A percentile compares a stretch with the other conserved stretches of the same genome.
Evolutionary conservation across 108 stramenopile species (phyloP).

Genomic region (Asterionellopsis glacialis): DNA sequence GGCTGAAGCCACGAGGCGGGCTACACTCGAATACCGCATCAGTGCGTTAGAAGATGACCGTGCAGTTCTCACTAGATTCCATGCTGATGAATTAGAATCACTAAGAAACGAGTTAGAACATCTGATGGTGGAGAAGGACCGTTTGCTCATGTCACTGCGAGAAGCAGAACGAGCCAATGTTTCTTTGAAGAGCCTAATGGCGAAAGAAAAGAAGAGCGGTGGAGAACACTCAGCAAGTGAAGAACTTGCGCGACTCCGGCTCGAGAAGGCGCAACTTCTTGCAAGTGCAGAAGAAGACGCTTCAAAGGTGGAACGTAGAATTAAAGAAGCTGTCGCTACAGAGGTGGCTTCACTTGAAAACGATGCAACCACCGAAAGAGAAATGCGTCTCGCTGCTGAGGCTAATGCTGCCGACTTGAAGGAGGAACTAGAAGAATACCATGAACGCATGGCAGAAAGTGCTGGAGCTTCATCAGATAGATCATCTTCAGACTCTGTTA

Average conservation of each 20-base stretch:
- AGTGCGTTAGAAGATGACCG: conserved; percentile 62
- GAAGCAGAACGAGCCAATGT: conserved; percentile 68
- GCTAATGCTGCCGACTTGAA: conserved; percentile 30
- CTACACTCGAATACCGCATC: conserved; percentile 71
- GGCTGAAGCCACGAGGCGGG: conserved; percentile 47
- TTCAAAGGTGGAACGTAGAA: conserved; percentile 48
- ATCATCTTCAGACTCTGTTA: conserved; percentile 1
- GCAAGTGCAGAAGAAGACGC: conserved; percentile 55
- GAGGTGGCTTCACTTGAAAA: conserved; percentile 56
- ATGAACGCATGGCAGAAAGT: conserved; percentile 9
- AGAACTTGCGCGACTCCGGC: conserved; percentile 51
- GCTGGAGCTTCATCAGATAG: conserved; percentile 3
- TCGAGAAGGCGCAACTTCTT: conserved; percentile 74
- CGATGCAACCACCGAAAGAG: conserved; percentile 68
- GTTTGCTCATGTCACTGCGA: conserved; percentile 52
- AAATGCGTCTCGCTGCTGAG: conserved; percentile 54
- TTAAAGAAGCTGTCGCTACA: conserved; percentile 66
- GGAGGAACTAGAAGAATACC: conserved; percentile 42
- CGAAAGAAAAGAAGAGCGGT: conserved; percentile 14
- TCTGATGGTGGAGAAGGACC: conserved; percentile 60
- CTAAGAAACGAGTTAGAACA: conserved; percentile 61
- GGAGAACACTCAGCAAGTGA: conserved; percentile 28
- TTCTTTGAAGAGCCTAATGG: conserved; percentile 31
- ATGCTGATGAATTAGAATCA: conserved; percentile 48
- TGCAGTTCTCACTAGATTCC: conserved; percentile 33